Evolutionary conservation across 108 stramenopile species (phyloP).

Genomic region (Skeletonema grethae): DNA sequence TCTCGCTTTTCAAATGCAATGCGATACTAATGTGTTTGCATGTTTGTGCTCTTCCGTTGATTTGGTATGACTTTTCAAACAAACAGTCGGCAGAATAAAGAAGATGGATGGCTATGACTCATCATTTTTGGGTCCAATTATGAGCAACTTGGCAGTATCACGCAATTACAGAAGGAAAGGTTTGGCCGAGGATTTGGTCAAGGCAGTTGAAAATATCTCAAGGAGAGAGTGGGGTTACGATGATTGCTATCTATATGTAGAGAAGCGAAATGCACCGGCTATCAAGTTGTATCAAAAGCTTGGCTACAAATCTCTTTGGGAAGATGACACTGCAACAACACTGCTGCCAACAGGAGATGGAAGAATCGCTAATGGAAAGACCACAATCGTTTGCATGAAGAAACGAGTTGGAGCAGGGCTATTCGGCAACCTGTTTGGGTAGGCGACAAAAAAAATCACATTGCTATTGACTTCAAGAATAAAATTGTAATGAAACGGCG

Average conservation of each 20-base stretch:
- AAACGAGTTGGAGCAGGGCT: conserved; percentile 51
- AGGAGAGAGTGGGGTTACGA: conserved; percentile 71
- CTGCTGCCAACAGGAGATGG: conserved; percentile 66
- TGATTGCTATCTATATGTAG: conserved; percentile 79
- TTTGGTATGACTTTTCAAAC: background rate
- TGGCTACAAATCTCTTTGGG: conserved; percentile 72
- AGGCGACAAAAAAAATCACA: background rate
- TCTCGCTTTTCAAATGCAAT: too few relatives aligned
- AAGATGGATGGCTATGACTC: conserved; percentile 41
- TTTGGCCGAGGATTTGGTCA: conserved; percentile 71
- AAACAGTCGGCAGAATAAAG: conserved; percentile 29
- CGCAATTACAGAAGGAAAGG: conserved; percentile 66
- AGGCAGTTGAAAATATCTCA: conserved; percentile 61
- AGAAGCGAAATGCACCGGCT: conserved; percentile 70
- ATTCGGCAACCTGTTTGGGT: conserved; percentile 27
- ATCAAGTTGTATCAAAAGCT: conserved; percentile 76
- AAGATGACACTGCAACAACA: conserved; percentile 69
- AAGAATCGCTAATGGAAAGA: conserved; percentile 49
- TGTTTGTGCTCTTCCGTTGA: background rate
- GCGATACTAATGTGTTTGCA: background rate
- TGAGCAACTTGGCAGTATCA: conserved; percentile 79
- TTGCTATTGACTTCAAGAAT: background rate
- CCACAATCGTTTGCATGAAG: conserved; percentile 79
- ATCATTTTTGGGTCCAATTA: conserved; percentile 53
- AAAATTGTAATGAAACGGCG: background rate